Percentiles rank a stretch among this genome's conserved stretches.
Evolutionary conservation across 805 yeast species (phyloP).

Genomic region (Cyberlindnera mycetangii): DNA sequence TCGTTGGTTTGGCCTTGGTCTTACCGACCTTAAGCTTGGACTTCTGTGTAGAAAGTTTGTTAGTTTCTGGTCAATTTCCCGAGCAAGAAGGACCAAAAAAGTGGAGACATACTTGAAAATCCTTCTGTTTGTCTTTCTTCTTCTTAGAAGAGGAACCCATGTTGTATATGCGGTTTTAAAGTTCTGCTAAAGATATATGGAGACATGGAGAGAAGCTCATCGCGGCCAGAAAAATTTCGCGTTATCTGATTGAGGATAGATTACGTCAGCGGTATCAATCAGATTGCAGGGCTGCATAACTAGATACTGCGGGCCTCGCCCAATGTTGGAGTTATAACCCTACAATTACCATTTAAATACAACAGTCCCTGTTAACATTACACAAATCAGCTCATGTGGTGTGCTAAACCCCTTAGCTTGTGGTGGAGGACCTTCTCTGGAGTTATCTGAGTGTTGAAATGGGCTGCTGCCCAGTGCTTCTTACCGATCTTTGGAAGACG

Average conservation of each 20-base stretch:
- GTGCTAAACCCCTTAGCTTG: background rate
- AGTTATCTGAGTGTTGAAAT: background rate
- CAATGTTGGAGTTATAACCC: background rate
- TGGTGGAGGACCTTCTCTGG: background rate
- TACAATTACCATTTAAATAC: background rate
- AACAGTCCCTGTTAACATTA: background rate
- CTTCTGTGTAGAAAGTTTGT: slow-evolving; percentile 36
- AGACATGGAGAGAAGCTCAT: slow-evolving; percentile 6
- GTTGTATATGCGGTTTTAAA: background rate
- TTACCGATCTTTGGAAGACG: background rate
- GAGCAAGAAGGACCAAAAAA: background rate
- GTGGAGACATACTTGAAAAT: slow-evolving; percentile 14
- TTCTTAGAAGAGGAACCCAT: slow-evolving; percentile 36
- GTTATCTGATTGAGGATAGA: too few relatives aligned
- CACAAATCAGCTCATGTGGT: background rate
- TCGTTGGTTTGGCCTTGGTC: slow-evolving; percentile 62
- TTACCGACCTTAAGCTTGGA: slow-evolving; percentile 88
- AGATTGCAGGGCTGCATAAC: background rate
- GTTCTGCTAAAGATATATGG: background rate
- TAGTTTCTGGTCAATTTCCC: background rate
- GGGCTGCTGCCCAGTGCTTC: background rate
- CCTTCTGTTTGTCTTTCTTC: slow-evolving; percentile 35
- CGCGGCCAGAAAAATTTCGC: slow-evolving; percentile 1
- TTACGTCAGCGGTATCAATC: background rate
- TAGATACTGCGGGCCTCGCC: background rate